Percentiles rank a stretch among this genome's conserved stretches.
These are phyloP conservation scores for Aspergillus proliferans DNA, from an alignment of 2,329 filamentous ascomycete species.

Conservation along the genomic window DNA sequence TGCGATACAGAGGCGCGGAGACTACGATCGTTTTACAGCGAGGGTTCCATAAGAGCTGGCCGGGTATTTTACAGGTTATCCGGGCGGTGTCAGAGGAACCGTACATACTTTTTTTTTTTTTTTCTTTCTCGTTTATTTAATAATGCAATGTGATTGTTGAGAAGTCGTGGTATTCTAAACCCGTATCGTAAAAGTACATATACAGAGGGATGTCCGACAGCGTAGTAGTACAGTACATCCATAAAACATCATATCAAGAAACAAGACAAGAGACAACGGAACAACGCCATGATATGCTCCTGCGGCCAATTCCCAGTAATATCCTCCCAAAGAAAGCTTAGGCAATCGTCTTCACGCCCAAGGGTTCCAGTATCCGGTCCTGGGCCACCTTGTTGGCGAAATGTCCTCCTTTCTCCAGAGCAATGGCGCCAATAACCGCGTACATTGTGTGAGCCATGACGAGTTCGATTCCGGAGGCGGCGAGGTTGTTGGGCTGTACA, in stretches of 20 bases:
- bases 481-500: slow-evolving; percentile 57
- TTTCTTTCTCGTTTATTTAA: slow-evolving; percentile 1
- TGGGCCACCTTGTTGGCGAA: slow-evolving; percentile 68
- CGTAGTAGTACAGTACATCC: slow-evolving; percentile 4
- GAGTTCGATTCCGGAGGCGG: slow-evolving; percentile 64
- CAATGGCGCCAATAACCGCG: slow-evolving; percentile 80
- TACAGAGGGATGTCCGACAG: slow-evolving; percentile 15
- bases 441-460: slow-evolving; percentile 74
- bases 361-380: slow-evolving; percentile 63
- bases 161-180: slow-evolving; percentile 16
- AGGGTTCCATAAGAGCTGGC: slow-evolving; percentile 69
- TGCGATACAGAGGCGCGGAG: slow-evolving; percentile 59
- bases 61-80: slow-evolving; percentile 61
- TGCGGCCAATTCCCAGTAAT: slow-evolving; percentile 17
- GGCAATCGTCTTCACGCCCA: slow-evolving; percentile 33
- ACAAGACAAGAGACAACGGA: slow-evolving; percentile 17
- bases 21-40: slow-evolving; percentile 36
- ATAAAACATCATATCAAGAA: slow-evolving; percentile 15
- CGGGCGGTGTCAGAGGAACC: slow-evolving; percentile 80
- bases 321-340: slow-evolving; percentile 9
- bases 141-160: slow-evolving; percentile 10
- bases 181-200: slow-evolving; percentile 30
- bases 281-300: slow-evolving; percentile 35
- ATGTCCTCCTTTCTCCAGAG: slow-evolving; percentile 78
- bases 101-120: slow-evolving; percentile 50